Base-by-base conservation (phyloP, 495 filamentous ascomycete genomes). In the Gamarada debralockiae region DNA sequence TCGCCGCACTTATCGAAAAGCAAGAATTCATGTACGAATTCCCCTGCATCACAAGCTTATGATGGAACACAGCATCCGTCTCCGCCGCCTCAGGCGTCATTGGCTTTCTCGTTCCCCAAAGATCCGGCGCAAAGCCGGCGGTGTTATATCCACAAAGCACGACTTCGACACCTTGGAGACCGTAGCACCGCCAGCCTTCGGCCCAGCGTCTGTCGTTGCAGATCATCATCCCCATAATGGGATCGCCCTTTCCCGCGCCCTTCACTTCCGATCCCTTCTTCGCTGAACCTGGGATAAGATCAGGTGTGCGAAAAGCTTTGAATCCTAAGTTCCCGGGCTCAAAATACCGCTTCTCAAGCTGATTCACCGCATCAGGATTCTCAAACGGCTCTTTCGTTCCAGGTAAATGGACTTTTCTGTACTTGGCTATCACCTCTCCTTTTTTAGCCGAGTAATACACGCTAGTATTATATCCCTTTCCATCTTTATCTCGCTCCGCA, bases 261-360 rank as follows among this genome's bases (percentile, higher is more conserved):
- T 60, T 51, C 17, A 60, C 53, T 29, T 43, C 42, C 10, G 57
- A 37, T 10, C 56, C 51, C 39, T 57, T 61, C 34, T 50, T 29
- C 4, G 36, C 24, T 12, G 52, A 33, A 48, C 50, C 61, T 10
- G 15, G 9, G 8, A 74, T 55, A 21, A 78, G 58, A n/a, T 65
- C 68, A 12, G 73, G 71, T 1, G 65, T 70, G 21, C 74, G 64
- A 49, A 76, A 78, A 10, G 74, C 73, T 47, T 67, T 60, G 57
- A 74, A 78, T 2, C 74, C 73, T 34, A 76, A 61, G 50, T 78
- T 61, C 8, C 74, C 74, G 7, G 70, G 69, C 15, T 60, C 59
- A 52, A 78, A 78, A 62, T 75, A 76, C 22, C 72, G 61, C 57
- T 78, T 78, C 57, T 78, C 74, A 14, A 76, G 66, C 64, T 78